These are phyloP conservation scores for Pseudocercospora fijiensis DNA, from an alignment of 2,329 filamentous ascomycete species.

Conservation along the genomic window DNA sequence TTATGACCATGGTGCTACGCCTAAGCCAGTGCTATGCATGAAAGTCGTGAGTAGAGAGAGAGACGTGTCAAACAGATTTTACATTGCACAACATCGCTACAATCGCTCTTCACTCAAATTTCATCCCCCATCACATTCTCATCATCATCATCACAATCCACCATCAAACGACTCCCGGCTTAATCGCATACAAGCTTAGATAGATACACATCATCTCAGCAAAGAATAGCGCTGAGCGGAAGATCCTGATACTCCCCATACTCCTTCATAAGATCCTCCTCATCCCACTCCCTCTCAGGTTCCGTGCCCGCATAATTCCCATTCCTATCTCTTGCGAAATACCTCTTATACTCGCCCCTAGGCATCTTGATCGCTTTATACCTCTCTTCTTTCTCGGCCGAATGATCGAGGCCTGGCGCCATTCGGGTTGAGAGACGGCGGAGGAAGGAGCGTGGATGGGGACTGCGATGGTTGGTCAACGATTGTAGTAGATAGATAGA, in stretches of 20 bases:
- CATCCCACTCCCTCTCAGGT: slow-evolving; percentile 33
- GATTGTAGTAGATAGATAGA: not conserved
- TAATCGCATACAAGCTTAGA: not conserved
- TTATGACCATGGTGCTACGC: no score
- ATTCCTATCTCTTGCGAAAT: slow-evolving; percentile 29
- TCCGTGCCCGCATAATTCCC: slow-evolving; percentile 36
- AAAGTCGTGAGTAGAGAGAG: no score
- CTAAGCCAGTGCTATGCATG: no score
- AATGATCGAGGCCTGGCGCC: slow-evolving; percentile 15
- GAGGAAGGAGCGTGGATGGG: slow-evolving; percentile 30
- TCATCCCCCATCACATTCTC: not conserved
- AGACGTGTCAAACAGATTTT: not conserved
- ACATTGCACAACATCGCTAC: not conserved
- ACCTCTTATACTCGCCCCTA: slow-evolving; percentile 31
- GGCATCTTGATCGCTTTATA: slow-evolving; percentile 37
- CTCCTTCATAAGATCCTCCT: slow-evolving; percentile 25
- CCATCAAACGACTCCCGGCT: not conserved
- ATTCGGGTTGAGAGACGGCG: slow-evolving; percentile 32
- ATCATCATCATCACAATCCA: no score
- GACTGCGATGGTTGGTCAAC: slow-evolving; percentile 17
- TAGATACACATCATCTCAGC: slow-evolving; percentile 10
- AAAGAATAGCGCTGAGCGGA: slow-evolving; percentile 21
- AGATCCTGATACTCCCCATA: slow-evolving; percentile 32
- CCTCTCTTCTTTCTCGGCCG: slow-evolving; percentile 23
- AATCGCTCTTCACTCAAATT: not conserved